These are phyloP conservation scores for Boletus subluridellus DNA, from an alignment of 1,284 basidiomycete genomes.

Conservation along the genomic window DNA sequence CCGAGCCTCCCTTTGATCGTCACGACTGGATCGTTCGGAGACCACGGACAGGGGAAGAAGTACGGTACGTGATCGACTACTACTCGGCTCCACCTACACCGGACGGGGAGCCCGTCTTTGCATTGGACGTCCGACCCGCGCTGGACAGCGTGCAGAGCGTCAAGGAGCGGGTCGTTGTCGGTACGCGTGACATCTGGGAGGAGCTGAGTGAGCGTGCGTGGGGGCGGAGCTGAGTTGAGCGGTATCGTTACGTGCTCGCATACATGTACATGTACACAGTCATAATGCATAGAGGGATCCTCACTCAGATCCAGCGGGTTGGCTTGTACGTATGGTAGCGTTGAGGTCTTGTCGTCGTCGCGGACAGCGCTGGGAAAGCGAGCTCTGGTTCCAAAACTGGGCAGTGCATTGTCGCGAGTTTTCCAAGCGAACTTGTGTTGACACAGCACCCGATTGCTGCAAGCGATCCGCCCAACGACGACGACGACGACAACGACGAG, in stretches of 20 bases:
- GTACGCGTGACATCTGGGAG: constrained; percentile 70
- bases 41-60: constrained; percentile 65
- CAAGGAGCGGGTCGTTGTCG: constrained; percentile 66
- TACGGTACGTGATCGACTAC: constrained; percentile 96
- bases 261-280: constrained; percentile 8
- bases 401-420: constrained; percentile 19
- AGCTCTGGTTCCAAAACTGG: constrained; percentile 25
- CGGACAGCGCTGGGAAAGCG: constrained; percentile 6
- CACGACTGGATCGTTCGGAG: constrained; percentile 96
- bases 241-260: constrained; percentile 1
- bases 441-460: constrained; percentile 5
- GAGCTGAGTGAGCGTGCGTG: constrained; percentile 33
- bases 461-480: constrained; percentile 6
- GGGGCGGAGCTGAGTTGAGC: constrained; percentile 18
- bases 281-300: constrained; percentile 1
- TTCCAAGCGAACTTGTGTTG: constrained; percentile 8
- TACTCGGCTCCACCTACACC: constrained; percentile 84
- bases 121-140: constrained; percentile 87
- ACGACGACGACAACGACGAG: background rate
- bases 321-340: background rate
- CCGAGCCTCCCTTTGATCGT: constrained; percentile 94
- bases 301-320: background rate
- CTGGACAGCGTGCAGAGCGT: constrained; percentile 75
- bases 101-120: constrained; percentile 88
- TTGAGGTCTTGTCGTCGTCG: constrained; percentile 7